Conservation (phyloP, 805 yeast species). For the Ogataea methylovora region DNA sequence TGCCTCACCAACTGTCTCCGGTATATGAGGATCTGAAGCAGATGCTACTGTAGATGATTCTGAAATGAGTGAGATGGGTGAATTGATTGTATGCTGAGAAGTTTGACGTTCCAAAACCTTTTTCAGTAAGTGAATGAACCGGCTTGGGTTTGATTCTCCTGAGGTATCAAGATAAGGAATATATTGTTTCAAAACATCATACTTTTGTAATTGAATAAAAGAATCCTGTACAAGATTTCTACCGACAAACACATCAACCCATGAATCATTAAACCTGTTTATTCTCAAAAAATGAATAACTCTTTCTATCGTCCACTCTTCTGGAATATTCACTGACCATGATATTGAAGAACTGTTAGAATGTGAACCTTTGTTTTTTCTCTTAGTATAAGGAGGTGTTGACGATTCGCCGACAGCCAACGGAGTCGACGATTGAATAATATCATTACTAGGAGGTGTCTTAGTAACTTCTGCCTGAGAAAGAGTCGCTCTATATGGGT, state of each 20-base stretch:
- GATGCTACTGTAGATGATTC: conserved; percentile 6
- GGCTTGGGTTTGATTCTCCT: conserved; percentile 43
- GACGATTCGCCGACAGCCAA: not conserved
- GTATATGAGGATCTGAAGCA: not conserved
- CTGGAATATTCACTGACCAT: conserved; percentile 44
- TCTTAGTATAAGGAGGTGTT: too few relatives aligned
- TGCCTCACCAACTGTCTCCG: not conserved
- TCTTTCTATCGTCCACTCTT: conserved; percentile 66
- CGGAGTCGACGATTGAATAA: too few relatives aligned
- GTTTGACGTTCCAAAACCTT: conserved; percentile 27
- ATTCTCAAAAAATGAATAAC: conserved; percentile 61
- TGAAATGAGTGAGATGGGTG: conserved; percentile 14
- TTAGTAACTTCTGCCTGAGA: not conserved
- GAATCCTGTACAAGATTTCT: conserved; percentile 53
- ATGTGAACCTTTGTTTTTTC: conserved; percentile 10
- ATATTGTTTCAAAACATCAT: conserved; percentile 36
- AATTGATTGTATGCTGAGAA: conserved; percentile 5
- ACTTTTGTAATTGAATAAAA: conserved; percentile 61
- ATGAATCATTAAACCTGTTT: conserved; percentile 63
- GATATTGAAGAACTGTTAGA: conserved; percentile 20
- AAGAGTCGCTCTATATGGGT: conserved; percentile 1
- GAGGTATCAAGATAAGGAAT: conserved; percentile 32
- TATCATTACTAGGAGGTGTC: too few relatives aligned
- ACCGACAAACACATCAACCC: conserved; percentile 60
- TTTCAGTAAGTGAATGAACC: conserved; percentile 48